Base-by-base conservation (phyloP, 208 protist species). In the Acanthamoeba culbertsoni region DNA sequence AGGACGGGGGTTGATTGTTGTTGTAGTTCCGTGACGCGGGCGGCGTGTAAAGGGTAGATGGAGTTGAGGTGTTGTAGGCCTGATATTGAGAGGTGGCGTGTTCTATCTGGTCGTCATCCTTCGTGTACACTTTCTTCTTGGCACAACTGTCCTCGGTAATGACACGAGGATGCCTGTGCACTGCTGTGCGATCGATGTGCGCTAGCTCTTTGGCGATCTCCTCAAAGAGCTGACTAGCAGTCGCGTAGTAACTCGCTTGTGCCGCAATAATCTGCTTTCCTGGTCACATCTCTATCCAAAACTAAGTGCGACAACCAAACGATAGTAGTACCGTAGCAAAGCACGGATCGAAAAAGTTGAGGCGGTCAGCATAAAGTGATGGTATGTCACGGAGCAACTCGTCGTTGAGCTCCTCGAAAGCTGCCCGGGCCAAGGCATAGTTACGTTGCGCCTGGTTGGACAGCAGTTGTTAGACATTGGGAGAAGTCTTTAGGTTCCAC, bases 91-190 rank as follows among this genome's bases (percentile, higher is more conserved):
- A 57, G 33, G 57, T 90, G 82, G 82, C 82, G 31, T 28, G 23
- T 63, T 90, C 53, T 28, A 45, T 45, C 7, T 65, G n/a, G 48
- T 65, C 82, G 16, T 90, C 82, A 46, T 90, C 82, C 82, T 90
- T 90, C 33, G 37, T 35, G 14, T 43, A 90, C 48, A 90, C 82
- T 40, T 92, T 77, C 86, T 77, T 92, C n/a, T 75, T 92, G n/a
- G 86, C 86, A 55, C 18, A 8, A 40, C 42, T 79, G 14, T 77
- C 45, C 57, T 92, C 86, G 14, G 59, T 68, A 18, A 92, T 77
- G 59, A 92, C 86, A n/a, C 62, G 53, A 16, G 86, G 59, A 31
- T 92, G 86, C 42, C 62, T 68, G 62, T 92, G 86, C 35, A 92
- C 62, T 26, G 86, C 86, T 2, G 86, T 77, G 86, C 86, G 86